A percentile compares a stretch with the other conserved stretches of the same genome.
phyloP scores from a whole-genome alignment of 2,329 filamentous ascomycete genomes.

The Stagonosporopsis rhizophila region DNA sequence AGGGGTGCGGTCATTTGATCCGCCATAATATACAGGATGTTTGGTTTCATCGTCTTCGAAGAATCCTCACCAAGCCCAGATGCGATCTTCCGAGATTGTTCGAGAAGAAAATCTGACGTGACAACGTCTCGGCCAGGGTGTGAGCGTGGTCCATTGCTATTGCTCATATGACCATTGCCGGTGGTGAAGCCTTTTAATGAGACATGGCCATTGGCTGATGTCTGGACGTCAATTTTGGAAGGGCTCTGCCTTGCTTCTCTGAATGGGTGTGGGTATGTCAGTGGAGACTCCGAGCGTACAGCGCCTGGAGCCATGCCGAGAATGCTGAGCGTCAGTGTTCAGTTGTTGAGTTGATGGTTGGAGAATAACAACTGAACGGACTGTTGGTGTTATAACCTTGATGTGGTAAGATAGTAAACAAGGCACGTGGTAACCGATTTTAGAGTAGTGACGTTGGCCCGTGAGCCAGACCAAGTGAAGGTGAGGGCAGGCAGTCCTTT shows the following conservation, averaged over 20 bases:
- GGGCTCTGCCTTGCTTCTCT: constrained; percentile 33
- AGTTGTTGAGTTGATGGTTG: too few relatives aligned
- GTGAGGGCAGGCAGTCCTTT: constrained; percentile 23
- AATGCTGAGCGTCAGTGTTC: not conserved
- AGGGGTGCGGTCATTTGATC: constrained; percentile 92
- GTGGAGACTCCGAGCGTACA: constrained; percentile 33
- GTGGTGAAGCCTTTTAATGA: constrained; percentile 26
- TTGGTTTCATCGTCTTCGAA: constrained; percentile 62
- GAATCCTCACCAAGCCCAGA: constrained; percentile 17
- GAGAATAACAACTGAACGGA: too few relatives aligned
- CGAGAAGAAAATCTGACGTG: constrained; percentile 35
- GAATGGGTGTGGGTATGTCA: constrained; percentile 20
- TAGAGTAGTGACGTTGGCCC: not conserved
- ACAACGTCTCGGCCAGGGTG: constrained; percentile 31
- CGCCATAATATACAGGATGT: constrained; percentile 94
- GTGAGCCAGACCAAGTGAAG: constrained; percentile 14
- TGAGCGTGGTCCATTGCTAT: constrained; percentile 20
- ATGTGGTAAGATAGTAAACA: not conserved
- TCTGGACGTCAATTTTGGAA: constrained; percentile 34
- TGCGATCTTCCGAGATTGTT: constrained; percentile 37
- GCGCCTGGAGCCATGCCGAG: constrained; percentile 41
- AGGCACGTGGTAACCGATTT: not conserved
- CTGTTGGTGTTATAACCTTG: not conserved
- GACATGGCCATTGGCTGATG: constrained; percentile 24
- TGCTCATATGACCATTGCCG: constrained; percentile 24